A percentile compares a stretch with the other conserved stretches of the same genome.
These are phyloP conservation scores for Amaranthus hypochondriacus DNA, from an alignment of 148 eudicot genomes.

Conservation along the genomic window DNA sequence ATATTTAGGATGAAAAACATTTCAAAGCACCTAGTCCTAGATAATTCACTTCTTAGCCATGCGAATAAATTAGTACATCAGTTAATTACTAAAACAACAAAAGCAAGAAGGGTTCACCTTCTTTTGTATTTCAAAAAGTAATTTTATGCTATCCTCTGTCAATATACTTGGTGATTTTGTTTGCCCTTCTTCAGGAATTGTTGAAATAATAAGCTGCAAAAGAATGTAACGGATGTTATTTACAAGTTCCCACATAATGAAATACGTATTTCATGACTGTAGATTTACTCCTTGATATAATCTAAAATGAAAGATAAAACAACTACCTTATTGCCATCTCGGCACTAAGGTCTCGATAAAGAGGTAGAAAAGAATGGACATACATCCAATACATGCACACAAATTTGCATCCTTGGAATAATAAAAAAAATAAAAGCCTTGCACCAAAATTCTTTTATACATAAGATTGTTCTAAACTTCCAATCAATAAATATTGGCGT, in stretches of 20 bases:
- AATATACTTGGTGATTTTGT: constrained; percentile 67
- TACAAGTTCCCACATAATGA: not conserved
- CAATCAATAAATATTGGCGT: not conserved
- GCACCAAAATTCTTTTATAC: not conserved
- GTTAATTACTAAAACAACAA: constrained; percentile 7
- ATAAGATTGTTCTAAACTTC: not conserved
- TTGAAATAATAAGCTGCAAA: constrained; percentile 79
- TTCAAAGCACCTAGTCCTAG: not conserved
- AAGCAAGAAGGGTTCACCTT: constrained; percentile 45
- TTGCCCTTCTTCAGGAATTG: constrained; percentile 47
- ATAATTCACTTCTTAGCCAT: not conserved
- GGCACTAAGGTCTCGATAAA: not conserved
- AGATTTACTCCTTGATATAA: not conserved
- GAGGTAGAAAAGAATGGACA: not conserved
- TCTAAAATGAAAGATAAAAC: not conserved
- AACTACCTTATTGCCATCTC: not conserved
- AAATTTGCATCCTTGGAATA: not conserved
- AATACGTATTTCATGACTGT: not conserved
- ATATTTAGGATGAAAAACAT: not conserved
- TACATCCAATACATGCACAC: not conserved
- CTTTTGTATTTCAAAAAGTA: constrained; percentile 86
- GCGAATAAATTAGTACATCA: not conserved
- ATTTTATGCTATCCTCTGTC: constrained; percentile 72
- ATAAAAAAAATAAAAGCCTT: not conserved
- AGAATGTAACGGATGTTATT: not conserved